Percentiles rank a stretch among this genome's conserved stretches.
phyloP scores from a whole-genome alignment of 768 basidiomycete genomes.

The Lentinus tigrinus region DNA sequence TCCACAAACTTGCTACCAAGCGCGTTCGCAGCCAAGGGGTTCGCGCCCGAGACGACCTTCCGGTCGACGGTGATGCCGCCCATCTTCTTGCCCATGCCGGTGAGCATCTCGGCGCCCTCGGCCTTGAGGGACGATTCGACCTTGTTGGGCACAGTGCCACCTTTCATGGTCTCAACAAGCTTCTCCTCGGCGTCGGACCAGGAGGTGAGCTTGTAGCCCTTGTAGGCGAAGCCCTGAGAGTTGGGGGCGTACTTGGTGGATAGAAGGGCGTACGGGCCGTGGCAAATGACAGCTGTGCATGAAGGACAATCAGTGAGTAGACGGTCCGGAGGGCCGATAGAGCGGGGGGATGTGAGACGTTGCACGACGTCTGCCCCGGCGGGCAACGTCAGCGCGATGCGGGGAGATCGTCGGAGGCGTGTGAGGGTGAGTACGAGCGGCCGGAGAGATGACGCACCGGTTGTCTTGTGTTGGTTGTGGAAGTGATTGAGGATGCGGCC shows the following conservation, averaged over 20 bases:
- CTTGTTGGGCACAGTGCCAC: slow-evolving; percentile 23
- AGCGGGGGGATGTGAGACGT: too few species aligned
- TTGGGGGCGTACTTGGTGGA: slow-evolving; percentile 25
- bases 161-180: slow-evolving; percentile 25
- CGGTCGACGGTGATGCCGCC: slow-evolving; percentile 26
- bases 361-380: too few species aligned
- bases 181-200: slow-evolving; percentile 29
- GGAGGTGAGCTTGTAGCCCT: slow-evolving; percentile 29
- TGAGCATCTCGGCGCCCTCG: slow-evolving; percentile 26
- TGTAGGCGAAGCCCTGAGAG: slow-evolving; percentile 26
- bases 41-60: slow-evolving; percentile 26
- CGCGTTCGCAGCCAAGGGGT: slow-evolving; percentile 22
- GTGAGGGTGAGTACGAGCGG: too few species aligned
- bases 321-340: not conserved
- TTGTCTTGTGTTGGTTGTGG: slow-evolving; percentile 24
- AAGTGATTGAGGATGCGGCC: slow-evolving; percentile 27
- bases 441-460: slow-evolving; percentile 12
- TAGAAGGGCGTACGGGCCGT: slow-evolving; percentile 27
- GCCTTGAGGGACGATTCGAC: slow-evolving; percentile 24
- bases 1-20: slow-evolving; percentile 27
- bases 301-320: not conserved
- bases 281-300: slow-evolving; percentile 22
- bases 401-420: too few species aligned
- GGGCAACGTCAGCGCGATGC: too few species aligned
- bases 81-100: slow-evolving; percentile 14